Evolutionary conservation across 139 green algal genomes (phyloP), one percentile per base, ranked within the genome.

Genomic region (Pseudopediastrum boryanum): DNA sequence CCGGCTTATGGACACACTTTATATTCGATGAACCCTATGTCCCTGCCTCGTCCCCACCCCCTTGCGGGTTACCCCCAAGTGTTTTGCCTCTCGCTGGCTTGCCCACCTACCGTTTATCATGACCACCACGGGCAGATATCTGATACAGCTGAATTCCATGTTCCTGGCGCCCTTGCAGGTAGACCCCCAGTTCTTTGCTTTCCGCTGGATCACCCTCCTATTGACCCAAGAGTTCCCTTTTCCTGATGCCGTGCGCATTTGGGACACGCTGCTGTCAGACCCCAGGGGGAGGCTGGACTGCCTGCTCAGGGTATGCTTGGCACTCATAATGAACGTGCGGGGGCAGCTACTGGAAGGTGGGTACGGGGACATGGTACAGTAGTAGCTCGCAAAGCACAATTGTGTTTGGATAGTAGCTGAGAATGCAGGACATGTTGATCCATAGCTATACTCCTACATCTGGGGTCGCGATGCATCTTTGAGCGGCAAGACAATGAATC

Each of bases 151-250:
- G 12, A 12, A 56, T 16, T 16, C 16, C 46, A 56, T 16, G 46
- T 16, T 56, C 46, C 13, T 56, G 13, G 46, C 46, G 13, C 46
- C 13, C 46, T 38, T 51, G 36, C 70, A 75, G 90, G 86, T 98
- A 25, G 88, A 95, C 74, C 89, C 94, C 1, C 94, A 98, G 77
- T 98, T 96, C 65, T 99, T 97, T 75, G 90, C 95, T 7, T 98
- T 99, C 80, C 89, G 96, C 36, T 98, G 96, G 95, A 93, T 98
- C 64, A 98, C 95, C 29, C 90, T 98, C 29, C 79, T 97, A 41
- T 81, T 97, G 58, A 92, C 91, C 2, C 93, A 96, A 46, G 95
- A 99, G 86, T 98, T 98, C 64, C 3, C 83, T 0, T 95, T 98
- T 63, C 89, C 91, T 0, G 94, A 97, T 81, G 85, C 78, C 0